A percentile compares a stretch with the other conserved stretches of the same genome.
phyloP scores from a whole-genome alignment of 495 filamentous ascomycete species.

The Cercophora sp. region DNA sequence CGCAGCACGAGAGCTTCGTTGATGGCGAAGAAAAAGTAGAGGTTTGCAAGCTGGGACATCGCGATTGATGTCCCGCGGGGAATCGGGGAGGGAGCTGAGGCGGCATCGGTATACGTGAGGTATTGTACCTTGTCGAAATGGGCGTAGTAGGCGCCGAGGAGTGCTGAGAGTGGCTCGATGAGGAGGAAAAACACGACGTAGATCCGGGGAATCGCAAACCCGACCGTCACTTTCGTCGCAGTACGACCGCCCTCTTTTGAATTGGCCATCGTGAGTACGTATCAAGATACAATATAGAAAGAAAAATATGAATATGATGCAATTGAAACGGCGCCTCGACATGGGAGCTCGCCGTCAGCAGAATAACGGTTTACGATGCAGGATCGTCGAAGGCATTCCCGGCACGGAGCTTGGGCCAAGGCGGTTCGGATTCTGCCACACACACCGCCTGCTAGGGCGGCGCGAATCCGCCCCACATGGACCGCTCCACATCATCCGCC shows the following conservation, averaged over 20 bases:
- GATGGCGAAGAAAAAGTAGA: conserved; percentile 64
- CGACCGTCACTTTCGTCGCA: conserved; percentile 8
- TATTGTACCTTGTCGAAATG: conserved; percentile 54
- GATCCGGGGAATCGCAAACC: conserved; percentile 35
- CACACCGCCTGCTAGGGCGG: conserved; percentile 3
- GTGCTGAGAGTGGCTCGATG: conserved; percentile 62
- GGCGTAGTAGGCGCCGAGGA: conserved; percentile 62
- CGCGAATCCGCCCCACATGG: not conserved
- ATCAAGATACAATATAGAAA: too few relatives aligned
- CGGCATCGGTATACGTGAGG: conserved; percentile 53
- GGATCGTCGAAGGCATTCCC: too few relatives aligned
- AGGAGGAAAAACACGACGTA: conserved; percentile 64
- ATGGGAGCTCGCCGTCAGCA: too few relatives aligned
- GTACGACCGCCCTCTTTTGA: not conserved
- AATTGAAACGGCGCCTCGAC: not conserved
- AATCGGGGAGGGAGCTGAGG: conserved; percentile 37
- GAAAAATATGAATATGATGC: too few relatives aligned
- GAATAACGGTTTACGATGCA: too few relatives aligned
- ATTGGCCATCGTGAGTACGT: not conserved
- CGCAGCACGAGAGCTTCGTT: conserved; percentile 68
- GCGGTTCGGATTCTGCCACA: conserved; percentile 19
- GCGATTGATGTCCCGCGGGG: conserved; percentile 49
- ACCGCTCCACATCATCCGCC: not conserved
- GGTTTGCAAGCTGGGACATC: conserved; percentile 59
- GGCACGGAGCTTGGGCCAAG: conserved; percentile 27